Evolutionary conservation across 2,329 filamentous ascomycete genomes (phyloP).

Genomic region (Trichoderma sp.): DNA sequence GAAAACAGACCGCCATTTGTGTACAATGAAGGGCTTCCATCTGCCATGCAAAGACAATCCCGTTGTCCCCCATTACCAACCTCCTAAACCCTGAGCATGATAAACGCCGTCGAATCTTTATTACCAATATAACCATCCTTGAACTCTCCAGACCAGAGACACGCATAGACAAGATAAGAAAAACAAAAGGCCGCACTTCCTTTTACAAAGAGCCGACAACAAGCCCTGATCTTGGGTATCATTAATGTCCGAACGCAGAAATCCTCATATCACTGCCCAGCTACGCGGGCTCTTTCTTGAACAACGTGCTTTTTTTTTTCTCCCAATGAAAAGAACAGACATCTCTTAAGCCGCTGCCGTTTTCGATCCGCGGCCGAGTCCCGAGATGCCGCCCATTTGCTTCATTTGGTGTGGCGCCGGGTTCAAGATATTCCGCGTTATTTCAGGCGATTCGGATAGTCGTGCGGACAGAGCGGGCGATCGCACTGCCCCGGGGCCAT

Average conservation of each 20-base stretch:
- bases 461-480: constrained; percentile 29
- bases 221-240: constrained; percentile 36
- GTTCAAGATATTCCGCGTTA: constrained; percentile 38
- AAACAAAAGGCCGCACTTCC: constrained; percentile 23
- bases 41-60: constrained; percentile 16
- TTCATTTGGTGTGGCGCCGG: constrained; percentile 34
- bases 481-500: constrained; percentile 24
- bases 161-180: constrained; percentile 13
- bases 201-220: constrained; percentile 27
- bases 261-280: constrained; percentile 16
- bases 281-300: not conserved
- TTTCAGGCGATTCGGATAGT: constrained; percentile 43
- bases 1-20: constrained; percentile 14
- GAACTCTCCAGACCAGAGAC: constrained; percentile 10
- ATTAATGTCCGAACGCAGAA: constrained; percentile 33
- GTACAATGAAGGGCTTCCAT: constrained; percentile 6
- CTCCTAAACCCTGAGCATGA: constrained; percentile 7
- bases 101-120: constrained; percentile 17
- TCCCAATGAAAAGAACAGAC: constrained; percentile 6
- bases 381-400: constrained; percentile 32
- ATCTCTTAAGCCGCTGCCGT: constrained; percentile 32
- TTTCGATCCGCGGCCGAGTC: constrained; percentile 34
- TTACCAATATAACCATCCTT: constrained; percentile 14
- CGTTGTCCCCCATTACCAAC: constrained; percentile 12
- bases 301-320: not conserved